Evolutionary conservation across 257 asterid species (phyloP).

Genomic region (Nicotiana knightiana): DNA sequence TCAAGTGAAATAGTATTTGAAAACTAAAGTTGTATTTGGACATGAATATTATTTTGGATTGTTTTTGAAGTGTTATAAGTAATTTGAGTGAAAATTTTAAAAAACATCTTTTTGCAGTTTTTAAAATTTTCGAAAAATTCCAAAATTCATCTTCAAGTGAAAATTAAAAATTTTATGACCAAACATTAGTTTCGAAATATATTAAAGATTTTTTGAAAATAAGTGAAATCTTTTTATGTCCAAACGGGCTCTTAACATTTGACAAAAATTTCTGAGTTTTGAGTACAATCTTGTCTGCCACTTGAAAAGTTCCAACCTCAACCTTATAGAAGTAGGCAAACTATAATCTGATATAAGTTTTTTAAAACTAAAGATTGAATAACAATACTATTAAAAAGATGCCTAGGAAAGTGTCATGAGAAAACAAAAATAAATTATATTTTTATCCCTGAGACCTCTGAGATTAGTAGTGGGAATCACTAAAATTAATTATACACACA

Average conservation of each 20-base stretch:
- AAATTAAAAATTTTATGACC: too few species aligned
- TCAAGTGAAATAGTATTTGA: too few species aligned
- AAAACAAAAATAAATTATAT: neutral
- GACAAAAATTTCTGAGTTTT: neutral
- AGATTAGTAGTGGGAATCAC: neutral
- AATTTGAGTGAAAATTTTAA: too few species aligned
- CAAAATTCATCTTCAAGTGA: too few species aligned
- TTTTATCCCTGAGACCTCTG: neutral
- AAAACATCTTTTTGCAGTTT: too few species aligned
- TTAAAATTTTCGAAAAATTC: too few species aligned
- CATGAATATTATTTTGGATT: too few species aligned
- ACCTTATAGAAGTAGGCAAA: neutral
- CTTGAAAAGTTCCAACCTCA: neutral
- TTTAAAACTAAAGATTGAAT: neutral
- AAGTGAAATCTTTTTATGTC: too few species aligned
- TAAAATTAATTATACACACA: neutral
- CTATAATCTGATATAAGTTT: neutral
- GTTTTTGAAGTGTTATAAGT: too few species aligned
- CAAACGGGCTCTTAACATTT: neutral
- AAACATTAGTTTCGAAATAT: too few species aligned
- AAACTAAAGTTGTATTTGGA: too few species aligned
- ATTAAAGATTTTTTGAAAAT: too few species aligned
- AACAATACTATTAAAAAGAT: neutral
- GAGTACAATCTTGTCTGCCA: constrained; percentile 9
- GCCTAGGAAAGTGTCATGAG: neutral